These are phyloP conservation scores for Wallacemonas sp. DNA, from an alignment of 208 protist species.

Conservation along the genomic window DNA sequence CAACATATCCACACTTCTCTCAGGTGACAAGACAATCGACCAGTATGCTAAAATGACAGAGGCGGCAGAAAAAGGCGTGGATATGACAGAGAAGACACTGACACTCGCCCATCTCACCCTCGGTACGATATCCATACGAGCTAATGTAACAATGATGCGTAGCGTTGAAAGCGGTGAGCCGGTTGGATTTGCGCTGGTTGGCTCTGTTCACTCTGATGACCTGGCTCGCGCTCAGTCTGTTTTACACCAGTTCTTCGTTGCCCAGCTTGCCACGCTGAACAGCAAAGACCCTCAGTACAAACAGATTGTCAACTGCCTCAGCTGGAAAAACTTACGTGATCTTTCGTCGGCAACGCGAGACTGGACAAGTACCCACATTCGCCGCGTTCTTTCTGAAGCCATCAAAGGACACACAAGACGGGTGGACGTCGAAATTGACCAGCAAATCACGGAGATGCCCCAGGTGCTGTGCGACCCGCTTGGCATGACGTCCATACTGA, in stretches of 20 bases:
- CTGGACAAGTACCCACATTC: constrained; percentile 46
- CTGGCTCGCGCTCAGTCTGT: constrained; percentile 42
- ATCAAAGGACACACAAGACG: constrained; percentile 44
- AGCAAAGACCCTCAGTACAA: constrained; percentile 33
- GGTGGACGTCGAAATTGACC: constrained; percentile 51
- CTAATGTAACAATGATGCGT: constrained; percentile 35
- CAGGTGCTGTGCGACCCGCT: constrained; percentile 46
- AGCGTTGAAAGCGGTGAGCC: constrained; percentile 32
- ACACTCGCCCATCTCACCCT: constrained; percentile 50
- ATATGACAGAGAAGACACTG: constrained; percentile 34
- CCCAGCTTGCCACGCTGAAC: constrained; percentile 31
- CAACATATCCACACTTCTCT: constrained; percentile 60
- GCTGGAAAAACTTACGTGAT: constrained; percentile 59
- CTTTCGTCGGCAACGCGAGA: constrained; percentile 35
- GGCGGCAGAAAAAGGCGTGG: constrained; percentile 45
- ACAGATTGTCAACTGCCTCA: constrained; percentile 54
- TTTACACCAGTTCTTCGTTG: constrained; percentile 57
- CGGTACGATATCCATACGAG: constrained; percentile 46
- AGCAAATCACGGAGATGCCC: constrained; percentile 47
- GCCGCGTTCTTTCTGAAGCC: constrained; percentile 45
- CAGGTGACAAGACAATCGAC: constrained; percentile 53
- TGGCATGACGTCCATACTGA: constrained; percentile 34
- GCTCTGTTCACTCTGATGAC: constrained; percentile 49
- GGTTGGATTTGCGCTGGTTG: constrained; percentile 49
- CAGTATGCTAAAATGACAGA: constrained; percentile 58